Evolutionary conservation across 768 basidiomycete genomes (phyloP).

Genomic region (Mycena crocata): DNA sequence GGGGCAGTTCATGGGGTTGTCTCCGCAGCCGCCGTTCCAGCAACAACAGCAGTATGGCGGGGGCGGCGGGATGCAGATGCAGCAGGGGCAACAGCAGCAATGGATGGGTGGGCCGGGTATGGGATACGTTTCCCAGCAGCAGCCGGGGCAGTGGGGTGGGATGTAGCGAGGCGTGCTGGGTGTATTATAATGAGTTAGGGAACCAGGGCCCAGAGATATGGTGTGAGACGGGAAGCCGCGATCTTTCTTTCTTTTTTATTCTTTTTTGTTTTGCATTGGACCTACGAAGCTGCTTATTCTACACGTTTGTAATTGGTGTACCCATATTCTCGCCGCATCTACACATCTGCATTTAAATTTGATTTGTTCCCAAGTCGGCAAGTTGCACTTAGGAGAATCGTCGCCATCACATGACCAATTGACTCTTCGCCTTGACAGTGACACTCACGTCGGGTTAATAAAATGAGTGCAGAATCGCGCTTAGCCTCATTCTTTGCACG

Average conservation of each 20-base stretch:
- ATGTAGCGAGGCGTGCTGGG: no score
- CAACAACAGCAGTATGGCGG: constrained; percentile 14
- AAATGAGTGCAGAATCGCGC: constrained; percentile 39
- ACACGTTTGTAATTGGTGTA: constrained; percentile 6
- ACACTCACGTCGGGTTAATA: neutral
- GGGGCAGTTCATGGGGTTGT: constrained; percentile 35
- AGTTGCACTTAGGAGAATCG: no score
- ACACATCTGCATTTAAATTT: no score
- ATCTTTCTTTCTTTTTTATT: neutral
- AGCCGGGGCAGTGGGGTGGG: constrained; percentile 52
- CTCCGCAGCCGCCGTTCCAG: constrained; percentile 26
- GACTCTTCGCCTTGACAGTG: neutral
- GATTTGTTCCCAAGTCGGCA: no score
- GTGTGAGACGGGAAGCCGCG: no score
- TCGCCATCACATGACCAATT: no score
- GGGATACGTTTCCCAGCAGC: constrained; percentile 31
- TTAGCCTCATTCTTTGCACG: constrained; percentile 72
- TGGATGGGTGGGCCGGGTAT: constrained; percentile 25
- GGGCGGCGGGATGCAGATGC: constrained; percentile 23
- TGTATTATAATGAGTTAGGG: no score
- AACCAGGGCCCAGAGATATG: no score
- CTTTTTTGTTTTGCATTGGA: constrained; percentile 2
- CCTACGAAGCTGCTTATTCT: constrained; percentile 1
- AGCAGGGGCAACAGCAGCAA: constrained; percentile 25
- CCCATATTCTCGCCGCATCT: neutral